Conservation (phyloP, 2,329 filamentous ascomycete species). For the Sclerotinia minor region DNA sequence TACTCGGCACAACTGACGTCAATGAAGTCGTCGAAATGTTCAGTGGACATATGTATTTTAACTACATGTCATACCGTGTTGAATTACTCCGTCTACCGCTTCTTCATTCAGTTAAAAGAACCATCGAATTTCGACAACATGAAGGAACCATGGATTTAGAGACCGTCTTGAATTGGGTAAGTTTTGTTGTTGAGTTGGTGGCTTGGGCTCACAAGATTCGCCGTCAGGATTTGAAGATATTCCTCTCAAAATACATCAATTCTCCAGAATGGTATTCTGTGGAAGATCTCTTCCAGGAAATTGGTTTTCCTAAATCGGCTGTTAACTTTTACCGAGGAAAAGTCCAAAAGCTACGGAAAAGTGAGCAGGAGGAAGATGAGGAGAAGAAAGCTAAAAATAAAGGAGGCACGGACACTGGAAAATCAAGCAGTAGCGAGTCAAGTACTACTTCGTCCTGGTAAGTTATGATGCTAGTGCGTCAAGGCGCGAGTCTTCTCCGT, state of each 20-base stretch:
- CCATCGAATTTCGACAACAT: constrained; percentile 35
- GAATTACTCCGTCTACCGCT: neutral
- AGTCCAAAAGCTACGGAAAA: neutral
- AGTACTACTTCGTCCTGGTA: neutral
- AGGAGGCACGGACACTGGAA: neutral
- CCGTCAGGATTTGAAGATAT: constrained; percentile 4
- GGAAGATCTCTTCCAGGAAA: constrained; percentile 8
- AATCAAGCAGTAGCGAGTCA: neutral
- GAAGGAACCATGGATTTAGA: constrained; percentile 28
- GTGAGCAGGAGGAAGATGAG: neutral
- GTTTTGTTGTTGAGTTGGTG: constrained; percentile 7
- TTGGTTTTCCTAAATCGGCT: constrained; percentile 1
- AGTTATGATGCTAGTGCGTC: neutral
- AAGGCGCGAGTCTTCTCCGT: neutral
- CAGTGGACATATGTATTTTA: neutral
- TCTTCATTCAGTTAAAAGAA: neutral
- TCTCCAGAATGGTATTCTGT: neutral
- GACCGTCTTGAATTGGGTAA: constrained; percentile 21
- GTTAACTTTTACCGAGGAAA: neutral
- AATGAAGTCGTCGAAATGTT: constrained; percentile 8
- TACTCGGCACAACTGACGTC: neutral
- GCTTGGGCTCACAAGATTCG: constrained; percentile 9
- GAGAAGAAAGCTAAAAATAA: neutral
- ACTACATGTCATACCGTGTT: neutral
- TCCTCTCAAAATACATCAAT: neutral